Evolutionary conservation across 129 eudicot species (phyloP), one percentile per base, ranked within the genome.

Genomic region (Chrysanthemum seticuspe): DNA sequence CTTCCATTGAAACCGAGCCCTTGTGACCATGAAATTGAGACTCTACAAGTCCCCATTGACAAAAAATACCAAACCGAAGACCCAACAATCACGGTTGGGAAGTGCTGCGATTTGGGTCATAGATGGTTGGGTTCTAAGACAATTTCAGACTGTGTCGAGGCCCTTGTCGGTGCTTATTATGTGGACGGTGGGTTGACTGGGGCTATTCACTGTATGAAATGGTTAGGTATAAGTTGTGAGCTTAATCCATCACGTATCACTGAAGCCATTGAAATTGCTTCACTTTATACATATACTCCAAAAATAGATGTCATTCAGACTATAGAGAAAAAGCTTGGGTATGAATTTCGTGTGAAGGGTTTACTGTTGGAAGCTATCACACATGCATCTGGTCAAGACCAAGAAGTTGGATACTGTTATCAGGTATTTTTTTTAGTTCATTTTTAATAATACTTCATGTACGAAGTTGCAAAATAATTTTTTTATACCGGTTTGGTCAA

Each of bases 91-190:
- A 31, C 80, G 74, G 40, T 84, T 12, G 94, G 94, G 45, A 95
- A 88, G 82, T 73, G 76, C 50, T 95, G 99, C 60, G 99, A 95
- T 71, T 76, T 25, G 80, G 96, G 99, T 51, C 99, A 95, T 27
- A 68, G 97, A 68, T 95, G 99, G 99, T 76, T 95, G 87, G 84
- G 79, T 31, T 95, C 99, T 12, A 95, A 90, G 69, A 86, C 91
- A n/a, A 52, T 95, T 14, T 77, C 99, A 5, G 99, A 95, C 73
- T 95, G 99, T 71, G 96, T 86, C 57, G 99, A 95, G 72, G 99
- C 97, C 15, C 89, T 95, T 5, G 83, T 95, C 31, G 99, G 99
- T 57, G 99, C 99, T 29, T 90, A 90, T 78, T 90, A 83, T 68
- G 95, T 90, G 7, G 96, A 69, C 3, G 96, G 91, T 58, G 99